Percentiles rank a stretch among this genome's conserved stretches.
These are phyloP conservation scores for Vicia sativa DNA, from an alignment of 306 rosid genomes.

Conservation along the genomic window DNA sequence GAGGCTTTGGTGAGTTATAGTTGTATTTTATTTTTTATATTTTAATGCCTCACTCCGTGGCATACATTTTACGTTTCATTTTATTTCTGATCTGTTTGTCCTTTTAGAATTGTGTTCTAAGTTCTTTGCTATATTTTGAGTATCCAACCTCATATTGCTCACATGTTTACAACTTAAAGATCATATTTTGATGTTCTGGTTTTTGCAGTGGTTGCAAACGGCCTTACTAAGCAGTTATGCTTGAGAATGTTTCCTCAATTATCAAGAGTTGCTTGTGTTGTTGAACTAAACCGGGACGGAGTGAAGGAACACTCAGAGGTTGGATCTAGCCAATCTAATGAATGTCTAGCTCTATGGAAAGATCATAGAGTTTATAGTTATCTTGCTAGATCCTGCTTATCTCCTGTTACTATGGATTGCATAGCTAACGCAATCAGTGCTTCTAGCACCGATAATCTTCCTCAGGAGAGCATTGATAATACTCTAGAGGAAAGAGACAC, in stretches of 20 bases:
- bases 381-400: conserved; percentile 46
- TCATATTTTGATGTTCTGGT: conserved; percentile 29
- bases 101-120: conserved; percentile 11
- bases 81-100: conserved; percentile 11
- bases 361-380: conserved; percentile 68
- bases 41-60: conserved; percentile 1
- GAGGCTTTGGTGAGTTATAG: conserved; percentile 62
- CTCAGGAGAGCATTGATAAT: conserved; percentile 73
- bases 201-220: conserved; percentile 71
- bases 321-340: conserved; percentile 66
- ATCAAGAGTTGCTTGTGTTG: conserved; percentile 54
- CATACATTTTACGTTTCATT: conserved; percentile 5
- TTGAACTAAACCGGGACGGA: conserved; percentile 54
- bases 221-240: conserved; percentile 77
- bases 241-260: conserved; percentile 82
- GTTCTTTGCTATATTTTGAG: conserved; percentile 19
- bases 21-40: background rate
- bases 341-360: conserved; percentile 56
- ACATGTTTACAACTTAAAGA: conserved; percentile 10
- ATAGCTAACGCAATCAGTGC: conserved; percentile 61
- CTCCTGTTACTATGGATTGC: conserved; percentile 51
- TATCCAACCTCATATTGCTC: conserved; percentile 5
- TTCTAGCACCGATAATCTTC: conserved; percentile 91
- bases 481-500: conserved; percentile 57
- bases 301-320: conserved; percentile 49